Evolutionary conservation across 2,329 filamentous ascomycete genomes (phyloP).

Genomic region (Paecilomyces variotii): DNA sequence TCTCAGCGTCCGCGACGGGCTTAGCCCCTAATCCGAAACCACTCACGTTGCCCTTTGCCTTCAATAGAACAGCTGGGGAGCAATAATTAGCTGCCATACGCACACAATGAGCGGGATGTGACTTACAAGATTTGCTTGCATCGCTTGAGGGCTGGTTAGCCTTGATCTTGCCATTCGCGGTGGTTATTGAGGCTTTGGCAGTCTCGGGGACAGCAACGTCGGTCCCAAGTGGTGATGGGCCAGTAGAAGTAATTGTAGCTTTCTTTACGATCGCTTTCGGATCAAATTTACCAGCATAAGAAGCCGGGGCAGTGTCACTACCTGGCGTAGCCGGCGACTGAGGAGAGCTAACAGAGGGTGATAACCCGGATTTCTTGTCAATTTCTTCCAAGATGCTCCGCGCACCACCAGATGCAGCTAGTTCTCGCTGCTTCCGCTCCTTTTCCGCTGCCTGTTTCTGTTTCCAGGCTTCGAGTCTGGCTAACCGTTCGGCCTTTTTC

Average conservation of each 20-base stretch:
- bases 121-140: slow-evolving; percentile 36
- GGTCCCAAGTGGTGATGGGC: slow-evolving; percentile 47
- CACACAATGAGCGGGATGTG: slow-evolving; percentile 1
- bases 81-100: slow-evolving; percentile 11
- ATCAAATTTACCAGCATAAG: slow-evolving; percentile 74
- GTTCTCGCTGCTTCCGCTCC: slow-evolving; percentile 62
- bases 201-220: slow-evolving; percentile 46
- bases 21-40: slow-evolving; percentile 75
- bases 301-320: slow-evolving; percentile 42
- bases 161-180: slow-evolving; percentile 30
- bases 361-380: slow-evolving; percentile 57
- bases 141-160: slow-evolving; percentile 37
- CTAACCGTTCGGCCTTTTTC: slow-evolving; percentile 71
- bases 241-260: slow-evolving; percentile 51
- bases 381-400: slow-evolving; percentile 64
- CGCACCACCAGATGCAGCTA: slow-evolving; percentile 54
- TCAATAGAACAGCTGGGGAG: slow-evolving; percentile 46
- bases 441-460: slow-evolving; percentile 71
- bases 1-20: slow-evolving; percentile 56
- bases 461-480: slow-evolving; percentile 85
- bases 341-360: slow-evolving; percentile 46
- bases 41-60: slow-evolving; percentile 65
- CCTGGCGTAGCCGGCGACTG: slow-evolving; percentile 44
- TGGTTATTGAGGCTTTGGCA: slow-evolving; percentile 37
- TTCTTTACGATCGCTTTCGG: slow-evolving; percentile 82